Conservation (phyloP, 768 basidiomycete species). For the Neoboletus brunneissimus region DNA sequence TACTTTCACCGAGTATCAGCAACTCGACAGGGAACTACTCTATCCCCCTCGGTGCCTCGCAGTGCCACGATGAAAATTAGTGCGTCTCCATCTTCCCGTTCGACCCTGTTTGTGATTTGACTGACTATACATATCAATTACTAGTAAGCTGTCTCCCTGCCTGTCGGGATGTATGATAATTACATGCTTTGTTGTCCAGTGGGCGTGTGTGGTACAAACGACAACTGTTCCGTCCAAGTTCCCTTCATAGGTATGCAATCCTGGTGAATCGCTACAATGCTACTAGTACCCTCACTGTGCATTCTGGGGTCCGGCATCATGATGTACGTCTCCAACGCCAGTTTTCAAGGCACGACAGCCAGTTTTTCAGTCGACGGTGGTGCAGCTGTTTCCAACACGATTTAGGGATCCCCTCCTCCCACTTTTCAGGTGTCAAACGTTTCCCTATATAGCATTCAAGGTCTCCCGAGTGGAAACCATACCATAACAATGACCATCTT, state of each 20-base stretch:
- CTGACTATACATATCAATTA: background rate
- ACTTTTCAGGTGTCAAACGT: constrained; percentile 23
- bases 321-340: constrained; percentile 27
- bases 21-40: constrained; percentile 21
- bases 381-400: constrained; percentile 1
- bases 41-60: constrained; percentile 15
- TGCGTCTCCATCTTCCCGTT: constrained; percentile 5
- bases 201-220: constrained; percentile 7
- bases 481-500: constrained; percentile 22
- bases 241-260: constrained; percentile 20
- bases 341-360: constrained; percentile 18
- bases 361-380: constrained; percentile 21
- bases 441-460: constrained; percentile 17
- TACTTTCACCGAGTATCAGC: constrained; percentile 2
- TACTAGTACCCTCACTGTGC: background rate
- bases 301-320: constrained; percentile 25
- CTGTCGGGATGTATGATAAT: background rate
- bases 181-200: constrained; percentile 5
- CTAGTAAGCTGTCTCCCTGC: constrained; percentile 12
- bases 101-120: background rate
- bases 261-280: background rate
- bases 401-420: constrained; percentile 4
- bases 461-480: constrained; percentile 16
- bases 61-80: constrained; percentile 28
- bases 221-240: constrained; percentile 18